Conservation (phyloP, 2,329 filamentous ascomycete species). For the Pestalotiopsis sp. region DNA sequence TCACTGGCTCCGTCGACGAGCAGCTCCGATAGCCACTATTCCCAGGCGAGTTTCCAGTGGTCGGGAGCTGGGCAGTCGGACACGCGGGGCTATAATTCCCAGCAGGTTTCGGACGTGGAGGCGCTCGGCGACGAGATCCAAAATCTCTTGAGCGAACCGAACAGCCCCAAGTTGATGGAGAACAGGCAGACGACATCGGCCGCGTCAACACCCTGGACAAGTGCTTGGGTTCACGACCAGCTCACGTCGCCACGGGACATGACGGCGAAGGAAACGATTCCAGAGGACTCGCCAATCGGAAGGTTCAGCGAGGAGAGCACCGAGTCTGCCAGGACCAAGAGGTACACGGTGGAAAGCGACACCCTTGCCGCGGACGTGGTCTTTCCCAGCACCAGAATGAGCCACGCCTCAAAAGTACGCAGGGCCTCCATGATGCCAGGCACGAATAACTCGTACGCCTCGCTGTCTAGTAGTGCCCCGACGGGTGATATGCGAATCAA, state of each 20-base stretch:
- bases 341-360: neutral
- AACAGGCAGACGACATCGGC: neutral
- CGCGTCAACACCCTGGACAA: constrained; percentile 19
- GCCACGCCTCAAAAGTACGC: neutral
- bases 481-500: constrained; percentile 25
- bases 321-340: neutral
- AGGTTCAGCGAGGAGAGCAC: constrained; percentile 9
- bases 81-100: neutral
- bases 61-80: neutral
- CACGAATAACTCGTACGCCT: constrained; percentile 21
- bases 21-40: constrained; percentile 11
- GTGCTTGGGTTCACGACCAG: constrained; percentile 27
- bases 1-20: constrained; percentile 6
- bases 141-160: constrained; percentile 6
- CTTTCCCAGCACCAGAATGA: neutral
- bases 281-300: constrained; percentile 19
- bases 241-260: constrained; percentile 19
- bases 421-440: constrained; percentile 23
- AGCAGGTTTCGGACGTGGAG: constrained; percentile 24
- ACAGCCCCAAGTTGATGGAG: neutral
- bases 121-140: constrained; percentile 25
- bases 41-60: constrained; percentile 8
- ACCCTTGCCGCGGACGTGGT: neutral
- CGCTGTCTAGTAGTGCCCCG: constrained; percentile 17
- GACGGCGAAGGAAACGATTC: constrained; percentile 20